These are phyloP conservation scores for Pseudozyma sp. DNA, from an alignment of 1,284 basidiomycete species.

Conservation along the genomic window DNA sequence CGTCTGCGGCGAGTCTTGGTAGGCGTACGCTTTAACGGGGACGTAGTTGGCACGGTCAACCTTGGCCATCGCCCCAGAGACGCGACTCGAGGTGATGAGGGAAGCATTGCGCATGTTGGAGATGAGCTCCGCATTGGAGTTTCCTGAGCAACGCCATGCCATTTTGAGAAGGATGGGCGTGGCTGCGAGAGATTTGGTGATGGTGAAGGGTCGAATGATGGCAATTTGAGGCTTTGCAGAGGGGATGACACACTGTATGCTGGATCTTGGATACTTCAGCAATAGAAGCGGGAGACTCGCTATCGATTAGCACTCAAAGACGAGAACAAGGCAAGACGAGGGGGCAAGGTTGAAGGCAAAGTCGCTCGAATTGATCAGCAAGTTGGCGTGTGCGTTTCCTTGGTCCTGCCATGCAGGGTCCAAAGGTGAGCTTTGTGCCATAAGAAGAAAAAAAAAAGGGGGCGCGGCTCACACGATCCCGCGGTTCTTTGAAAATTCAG, in stretches of 20 bases:
- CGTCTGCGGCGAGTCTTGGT: conserved; percentile 83
- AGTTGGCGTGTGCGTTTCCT: neutral
- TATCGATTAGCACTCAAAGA: too few species aligned
- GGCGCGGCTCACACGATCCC: too few species aligned
- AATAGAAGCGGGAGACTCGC: too few species aligned
- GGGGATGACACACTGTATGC: too few species aligned
- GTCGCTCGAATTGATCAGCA: neutral
- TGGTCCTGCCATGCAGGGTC: neutral
- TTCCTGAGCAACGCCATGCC: conserved; percentile 84
- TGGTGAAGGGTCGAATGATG: neutral
- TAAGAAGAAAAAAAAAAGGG: neutral
- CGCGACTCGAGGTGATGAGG: conserved; percentile 71
- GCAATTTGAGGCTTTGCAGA: neutral
- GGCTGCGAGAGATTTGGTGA: neutral
- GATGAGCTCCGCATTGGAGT: conserved; percentile 79
- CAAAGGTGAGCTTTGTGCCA: neutral
- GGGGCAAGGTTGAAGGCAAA: neutral
- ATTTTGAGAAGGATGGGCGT: conserved; percentile 70
- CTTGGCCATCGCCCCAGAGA: conserved; percentile 51
- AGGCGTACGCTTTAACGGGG: conserved; percentile 70
- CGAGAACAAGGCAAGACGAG: neutral
- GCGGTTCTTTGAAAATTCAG: too few species aligned
- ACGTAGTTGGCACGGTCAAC: conserved; percentile 75
- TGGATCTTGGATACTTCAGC: neutral
- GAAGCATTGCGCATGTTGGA: conserved; percentile 75